Conservation (phyloP, 2,329 filamentous ascomycete species). For the Penicillium sp. region DNA sequence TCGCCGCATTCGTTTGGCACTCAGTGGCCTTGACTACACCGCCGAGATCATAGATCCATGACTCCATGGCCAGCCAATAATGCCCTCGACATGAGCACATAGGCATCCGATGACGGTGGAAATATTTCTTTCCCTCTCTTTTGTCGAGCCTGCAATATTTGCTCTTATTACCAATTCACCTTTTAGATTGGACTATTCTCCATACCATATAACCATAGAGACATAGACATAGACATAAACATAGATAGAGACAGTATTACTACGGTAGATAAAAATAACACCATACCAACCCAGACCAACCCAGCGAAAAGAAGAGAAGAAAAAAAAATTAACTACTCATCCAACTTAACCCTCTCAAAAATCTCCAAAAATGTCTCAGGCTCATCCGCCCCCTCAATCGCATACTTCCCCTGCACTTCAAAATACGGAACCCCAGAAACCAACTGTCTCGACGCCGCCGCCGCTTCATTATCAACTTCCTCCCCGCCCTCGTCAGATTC, state of each 20-base stretch:
- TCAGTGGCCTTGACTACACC: slow-evolving; percentile 9
- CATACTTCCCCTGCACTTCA: slow-evolving; percentile 69
- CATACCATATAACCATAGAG: too few species aligned
- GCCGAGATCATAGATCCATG: background rate
- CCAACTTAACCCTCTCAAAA: slow-evolving; percentile 67
- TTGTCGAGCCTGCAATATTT: too few species aligned
- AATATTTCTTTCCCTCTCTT: too few species aligned
- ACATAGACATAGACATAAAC: too few species aligned
- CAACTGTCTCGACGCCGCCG: slow-evolving; percentile 55
- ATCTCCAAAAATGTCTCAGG: slow-evolving; percentile 67
- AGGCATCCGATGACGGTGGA: background rate
- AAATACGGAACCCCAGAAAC: slow-evolving; percentile 77
- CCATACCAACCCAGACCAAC: too few species aligned
- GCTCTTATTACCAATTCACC: too few species aligned
- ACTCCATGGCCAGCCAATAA: background rate
- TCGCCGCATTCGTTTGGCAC: slow-evolving; percentile 24
- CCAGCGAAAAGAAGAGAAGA: too few species aligned
- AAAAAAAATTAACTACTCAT: slow-evolving; percentile 27
- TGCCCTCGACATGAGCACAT: background rate
- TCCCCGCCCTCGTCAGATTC: slow-evolving; percentile 58
- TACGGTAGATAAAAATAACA: too few species aligned
- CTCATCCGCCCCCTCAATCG: slow-evolving; percentile 74
- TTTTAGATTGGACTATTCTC: too few species aligned
- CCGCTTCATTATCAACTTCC: slow-evolving; percentile 62
- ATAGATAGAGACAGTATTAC: too few species aligned